Percentiles rank a stretch among this genome's conserved stretches.
Conservation (phyloP, 805 yeast species). For the Candida taoyuanica region DNA sequence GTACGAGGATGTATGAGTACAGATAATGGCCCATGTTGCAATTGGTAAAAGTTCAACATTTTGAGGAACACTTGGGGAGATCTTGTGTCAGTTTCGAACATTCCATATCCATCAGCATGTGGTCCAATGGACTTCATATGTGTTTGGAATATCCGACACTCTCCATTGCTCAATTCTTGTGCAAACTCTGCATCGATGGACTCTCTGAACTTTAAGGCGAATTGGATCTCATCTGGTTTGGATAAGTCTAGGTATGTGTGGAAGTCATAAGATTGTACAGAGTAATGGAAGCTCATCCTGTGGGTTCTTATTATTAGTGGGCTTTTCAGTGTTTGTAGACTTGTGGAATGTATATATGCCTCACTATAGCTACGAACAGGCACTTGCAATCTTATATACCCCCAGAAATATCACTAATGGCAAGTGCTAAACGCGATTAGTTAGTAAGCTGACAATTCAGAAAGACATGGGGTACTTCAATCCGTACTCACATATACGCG, state of each 20-base stretch:
- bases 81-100: conserved; percentile 54
- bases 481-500: neutral
- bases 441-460: conserved; percentile 2
- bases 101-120: conserved; percentile 43
- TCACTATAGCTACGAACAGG: no score
- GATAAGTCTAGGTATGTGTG: conserved; percentile 45
- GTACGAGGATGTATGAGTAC: conserved; percentile 53
- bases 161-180: conserved; percentile 34
- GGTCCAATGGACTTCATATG: conserved; percentile 53
- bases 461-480: no score
- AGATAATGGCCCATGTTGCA: conserved; percentile 46
- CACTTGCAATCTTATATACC: no score
- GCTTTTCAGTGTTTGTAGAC: no score
- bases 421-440: no score
- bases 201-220: conserved; percentile 36
- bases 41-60: conserved; percentile 46
- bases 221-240: conserved; percentile 27
- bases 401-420: no score
- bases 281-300: conserved; percentile 21
- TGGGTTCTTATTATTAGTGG: no score
- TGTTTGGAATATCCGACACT: conserved; percentile 39
- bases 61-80: conserved; percentile 41
- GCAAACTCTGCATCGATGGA: conserved; percentile 39
- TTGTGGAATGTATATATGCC: no score
- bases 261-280: conserved; percentile 43